Conservation (phyloP, 495 filamentous ascomycete species). For the Aspergillus sclerotioniger region DNA sequence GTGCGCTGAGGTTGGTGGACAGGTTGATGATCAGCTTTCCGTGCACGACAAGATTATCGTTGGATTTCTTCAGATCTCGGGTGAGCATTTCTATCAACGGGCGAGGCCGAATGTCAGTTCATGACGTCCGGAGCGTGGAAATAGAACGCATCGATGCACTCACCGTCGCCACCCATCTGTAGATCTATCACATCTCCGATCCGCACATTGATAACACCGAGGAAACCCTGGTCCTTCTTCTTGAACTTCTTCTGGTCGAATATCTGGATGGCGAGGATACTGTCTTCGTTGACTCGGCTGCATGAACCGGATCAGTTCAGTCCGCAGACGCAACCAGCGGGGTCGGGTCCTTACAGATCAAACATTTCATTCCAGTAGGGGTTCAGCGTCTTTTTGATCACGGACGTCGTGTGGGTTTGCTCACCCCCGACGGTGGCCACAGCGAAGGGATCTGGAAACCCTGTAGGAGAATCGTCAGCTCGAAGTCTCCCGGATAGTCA, state of each 20-base stretch:
- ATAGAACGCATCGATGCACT: conserved; percentile 26
- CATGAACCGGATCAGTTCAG: conserved; percentile 21
- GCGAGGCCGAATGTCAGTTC: conserved; percentile 7
- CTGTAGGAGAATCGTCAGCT: conserved; percentile 47
- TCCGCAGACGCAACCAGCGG: neutral
- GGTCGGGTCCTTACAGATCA: conserved; percentile 70
- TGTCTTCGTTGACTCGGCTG: conserved; percentile 86
- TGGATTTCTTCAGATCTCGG: conserved; percentile 96
- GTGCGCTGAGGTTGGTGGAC: conserved; percentile 75
- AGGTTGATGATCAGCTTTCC: conserved; percentile 96
- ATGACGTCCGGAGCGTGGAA: neutral
- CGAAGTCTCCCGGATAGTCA: conserved; percentile 10
- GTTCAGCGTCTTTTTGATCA: conserved; percentile 95
- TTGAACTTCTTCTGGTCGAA: conserved; percentile 99
- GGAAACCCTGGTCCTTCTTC: conserved; percentile 99
- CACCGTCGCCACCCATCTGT: conserved; percentile 87
- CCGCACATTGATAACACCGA: conserved; percentile 95
- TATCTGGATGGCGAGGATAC: conserved; percentile 94
- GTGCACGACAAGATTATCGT: conserved; percentile 95
- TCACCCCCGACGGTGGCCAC: conserved; percentile 95
- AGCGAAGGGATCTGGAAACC: conserved; percentile 96
- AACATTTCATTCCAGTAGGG: conserved; percentile 99
- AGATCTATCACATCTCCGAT: conserved; percentile 92
- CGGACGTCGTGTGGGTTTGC: conserved; percentile 91
- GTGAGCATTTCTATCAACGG: conserved; percentile 81